A percentile compares a stretch with the other conserved stretches of the same genome.
phyloP scores from a whole-genome alignment of 2,329 filamentous ascomycete genomes.

The Simplicillium sp. region DNA sequence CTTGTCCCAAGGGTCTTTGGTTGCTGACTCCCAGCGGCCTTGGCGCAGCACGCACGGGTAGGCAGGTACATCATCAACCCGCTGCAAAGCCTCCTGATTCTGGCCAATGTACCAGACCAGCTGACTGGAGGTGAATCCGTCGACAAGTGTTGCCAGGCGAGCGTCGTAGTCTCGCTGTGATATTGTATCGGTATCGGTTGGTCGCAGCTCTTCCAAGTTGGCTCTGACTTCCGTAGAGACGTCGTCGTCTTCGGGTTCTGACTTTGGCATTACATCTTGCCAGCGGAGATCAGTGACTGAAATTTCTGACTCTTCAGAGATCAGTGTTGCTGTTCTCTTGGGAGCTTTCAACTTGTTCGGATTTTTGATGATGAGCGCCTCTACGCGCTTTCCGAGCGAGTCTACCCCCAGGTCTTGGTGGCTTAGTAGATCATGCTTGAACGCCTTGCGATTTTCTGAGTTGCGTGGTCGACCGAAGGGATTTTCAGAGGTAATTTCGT shows the following conservation, averaged over 20 bases:
- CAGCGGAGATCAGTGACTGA: conserved; percentile 1
- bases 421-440: conserved; percentile 17
- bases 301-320: conserved; percentile 10
- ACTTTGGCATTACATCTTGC: conserved; percentile 20
- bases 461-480: background rate
- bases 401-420: conserved; percentile 19
- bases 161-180: conserved; percentile 28
- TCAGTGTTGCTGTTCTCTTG: conserved; percentile 6
- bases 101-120: conserved; percentile 30
- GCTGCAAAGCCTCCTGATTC: conserved; percentile 2
- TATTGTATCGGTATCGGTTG: conserved; percentile 26
- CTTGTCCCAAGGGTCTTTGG: background rate
- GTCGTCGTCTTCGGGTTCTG: conserved; percentile 11
- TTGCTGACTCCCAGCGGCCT: conserved; percentile 1
- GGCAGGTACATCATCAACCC: background rate
- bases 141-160: conserved; percentile 25
- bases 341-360: conserved; percentile 18
- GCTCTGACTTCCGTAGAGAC: conserved; percentile 23
- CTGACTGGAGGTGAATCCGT: conserved; percentile 38
- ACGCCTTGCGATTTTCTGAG: background rate
- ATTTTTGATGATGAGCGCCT: conserved; percentile 37
- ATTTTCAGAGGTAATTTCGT: conserved; percentile 3
- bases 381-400: conserved; percentile 25
- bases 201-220: conserved; percentile 40
- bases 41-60: conserved; percentile 4